Evolutionary conservation across 352 stramenopile species (phyloP).

Genomic region (Phytophthora boehmeriae): DNA sequence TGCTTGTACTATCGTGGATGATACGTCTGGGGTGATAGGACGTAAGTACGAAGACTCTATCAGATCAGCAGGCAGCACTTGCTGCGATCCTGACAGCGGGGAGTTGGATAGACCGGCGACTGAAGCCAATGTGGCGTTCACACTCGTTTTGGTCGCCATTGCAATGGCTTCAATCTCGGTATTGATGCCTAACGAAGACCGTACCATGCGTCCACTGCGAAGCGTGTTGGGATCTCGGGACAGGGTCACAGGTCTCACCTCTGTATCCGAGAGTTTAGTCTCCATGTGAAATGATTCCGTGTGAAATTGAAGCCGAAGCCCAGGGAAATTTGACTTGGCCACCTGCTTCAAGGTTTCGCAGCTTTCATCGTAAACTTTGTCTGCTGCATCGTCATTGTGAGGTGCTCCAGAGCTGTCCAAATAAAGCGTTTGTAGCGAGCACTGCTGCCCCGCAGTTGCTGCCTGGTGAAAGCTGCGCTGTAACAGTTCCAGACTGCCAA

Average conservation of each 20-base stretch:
- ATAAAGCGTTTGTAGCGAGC: conserved; percentile 20
- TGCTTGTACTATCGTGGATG: conserved; percentile 19
- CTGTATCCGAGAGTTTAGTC: neutral
- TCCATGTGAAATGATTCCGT: conserved; percentile 12
- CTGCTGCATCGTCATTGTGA: conserved; percentile 5
- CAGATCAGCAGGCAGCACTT: neutral
- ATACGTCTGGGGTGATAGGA: conserved; percentile 3
- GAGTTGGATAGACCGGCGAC: conserved; percentile 11
- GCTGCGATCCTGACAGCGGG: conserved; percentile 2
- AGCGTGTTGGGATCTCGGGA: neutral
- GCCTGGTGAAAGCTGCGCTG: conserved; percentile 34
- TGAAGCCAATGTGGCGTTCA: conserved; percentile 28
- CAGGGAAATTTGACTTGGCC: conserved; percentile 20
- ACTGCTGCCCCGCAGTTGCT: conserved; percentile 29
- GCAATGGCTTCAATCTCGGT: conserved; percentile 23
- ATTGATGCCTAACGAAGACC: neutral
- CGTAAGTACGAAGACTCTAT: conserved; percentile 17
- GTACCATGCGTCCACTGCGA: neutral
- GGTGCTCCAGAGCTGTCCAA: conserved; percentile 9
- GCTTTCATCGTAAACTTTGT: conserved; percentile 7
- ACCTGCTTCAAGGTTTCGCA: conserved; percentile 18
- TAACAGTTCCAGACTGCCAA: conserved; percentile 14
- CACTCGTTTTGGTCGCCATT: conserved; percentile 24
- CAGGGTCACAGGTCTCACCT: neutral
- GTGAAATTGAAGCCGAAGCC: conserved; percentile 19